Evolutionary conservation across 257 asterid genomes (phyloP).

Genomic region (Fraxinus americana): DNA sequence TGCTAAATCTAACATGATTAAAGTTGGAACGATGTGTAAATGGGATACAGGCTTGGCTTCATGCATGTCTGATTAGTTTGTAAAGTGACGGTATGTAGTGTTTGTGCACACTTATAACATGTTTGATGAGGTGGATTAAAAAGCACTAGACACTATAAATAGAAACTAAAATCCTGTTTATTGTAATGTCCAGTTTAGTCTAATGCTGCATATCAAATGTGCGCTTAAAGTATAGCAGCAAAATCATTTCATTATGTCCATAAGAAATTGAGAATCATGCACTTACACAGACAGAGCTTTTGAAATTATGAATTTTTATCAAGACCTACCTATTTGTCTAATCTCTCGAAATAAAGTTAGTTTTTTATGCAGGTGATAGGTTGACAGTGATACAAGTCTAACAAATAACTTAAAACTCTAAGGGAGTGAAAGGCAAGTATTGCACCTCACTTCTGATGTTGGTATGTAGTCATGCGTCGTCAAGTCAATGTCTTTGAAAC

Average conservation of each 20-base stretch:
- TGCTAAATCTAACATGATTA: conserved; percentile 79
- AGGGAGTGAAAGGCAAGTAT: conserved; percentile 12
- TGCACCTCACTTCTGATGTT: background rate
- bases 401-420: background rate
- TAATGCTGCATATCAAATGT: background rate
- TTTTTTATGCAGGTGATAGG: conserved; percentile 21
- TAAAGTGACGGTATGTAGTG: conserved; percentile 21
- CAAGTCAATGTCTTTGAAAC: background rate
- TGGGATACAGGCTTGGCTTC: conserved; percentile 35
- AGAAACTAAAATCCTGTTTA: too few relatives aligned
- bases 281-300: background rate
- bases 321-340: background rate
- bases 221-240: conserved; percentile 1
- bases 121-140: background rate
- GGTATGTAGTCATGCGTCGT: background rate
- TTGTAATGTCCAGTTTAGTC: too few relatives aligned
- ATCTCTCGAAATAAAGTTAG: background rate
- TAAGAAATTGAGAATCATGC: background rate
- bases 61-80: conserved; percentile 21
- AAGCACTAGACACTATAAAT: background rate
- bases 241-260: background rate
- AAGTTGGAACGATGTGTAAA: conserved; percentile 55
- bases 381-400: conserved; percentile 2
- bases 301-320: background rate
- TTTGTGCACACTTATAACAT: background rate